Conservation (phyloP, 164 flowering plant genomes). For the Chimonanthus praecox region DNA sequence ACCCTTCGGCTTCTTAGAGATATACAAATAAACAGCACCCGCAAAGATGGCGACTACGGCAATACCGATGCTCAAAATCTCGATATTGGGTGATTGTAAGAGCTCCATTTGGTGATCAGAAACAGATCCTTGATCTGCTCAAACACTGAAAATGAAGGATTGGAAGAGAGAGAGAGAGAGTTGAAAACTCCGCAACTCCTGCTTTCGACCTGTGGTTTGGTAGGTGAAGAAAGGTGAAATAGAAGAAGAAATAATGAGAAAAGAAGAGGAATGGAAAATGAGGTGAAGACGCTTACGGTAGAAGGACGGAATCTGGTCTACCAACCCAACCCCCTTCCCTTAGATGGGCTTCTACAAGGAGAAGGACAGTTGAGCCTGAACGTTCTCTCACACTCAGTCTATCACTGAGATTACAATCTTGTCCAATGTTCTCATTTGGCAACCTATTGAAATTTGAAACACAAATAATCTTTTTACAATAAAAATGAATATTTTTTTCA, state of each 20-base stretch:
- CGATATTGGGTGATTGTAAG: conserved; percentile 34
- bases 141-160: background rate
- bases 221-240: background rate
- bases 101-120: conserved; percentile 37
- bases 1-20: conserved; percentile 44
- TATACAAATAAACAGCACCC: conserved; percentile 42
- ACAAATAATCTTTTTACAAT: no score
- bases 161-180: no score
- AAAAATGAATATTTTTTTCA: no score
- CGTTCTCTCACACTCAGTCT: no score
- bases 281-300: background rate
- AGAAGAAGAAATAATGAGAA: background rate
- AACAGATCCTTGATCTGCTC: background rate
- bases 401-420: no score
- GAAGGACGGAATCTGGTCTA: background rate
- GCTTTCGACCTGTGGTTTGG: no score
- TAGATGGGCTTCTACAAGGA: no score
- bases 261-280: background rate
- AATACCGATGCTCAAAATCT: conserved; percentile 55
- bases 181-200: no score
- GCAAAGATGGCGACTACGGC: conserved; percentile 57
- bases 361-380: background rate
- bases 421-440: no score
- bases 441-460: no score
- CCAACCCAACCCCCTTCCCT: background rate